Conservation (phyloP, 2,329 filamentous ascomycete species). For the Aspergillus felis region DNA sequence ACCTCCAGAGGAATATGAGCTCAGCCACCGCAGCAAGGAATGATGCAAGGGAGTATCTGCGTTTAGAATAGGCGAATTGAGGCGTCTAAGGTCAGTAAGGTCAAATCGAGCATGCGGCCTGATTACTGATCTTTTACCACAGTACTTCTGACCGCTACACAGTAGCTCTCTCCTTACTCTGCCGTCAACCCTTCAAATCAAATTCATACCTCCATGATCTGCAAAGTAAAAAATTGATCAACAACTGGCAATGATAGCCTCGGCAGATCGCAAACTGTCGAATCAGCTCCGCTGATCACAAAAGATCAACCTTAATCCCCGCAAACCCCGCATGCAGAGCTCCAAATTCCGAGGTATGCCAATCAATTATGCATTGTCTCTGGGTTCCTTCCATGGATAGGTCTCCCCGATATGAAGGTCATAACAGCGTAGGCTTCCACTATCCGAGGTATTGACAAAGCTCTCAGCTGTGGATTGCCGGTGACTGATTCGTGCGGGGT, state of each 20-base stretch:
- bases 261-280: not conserved
- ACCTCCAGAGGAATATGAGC: too few species aligned
- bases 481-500: not conserved
- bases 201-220: too few species aligned
- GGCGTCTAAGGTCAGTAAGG: too few species aligned
- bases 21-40: not conserved
- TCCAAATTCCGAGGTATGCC: not conserved
- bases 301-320: not conserved
- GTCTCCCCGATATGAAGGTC: too few species aligned
- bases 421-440: not conserved
- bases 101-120: not conserved
- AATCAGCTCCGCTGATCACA: not conserved
- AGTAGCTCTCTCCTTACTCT: too few species aligned
- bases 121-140: too few species aligned
- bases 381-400: not conserved
- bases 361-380: not conserved
- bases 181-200: too few species aligned
- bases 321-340: not conserved
- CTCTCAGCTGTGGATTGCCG: not conserved
- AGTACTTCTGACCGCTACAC: too few species aligned
- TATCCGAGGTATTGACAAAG: not conserved
- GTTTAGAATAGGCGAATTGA: not conserved
- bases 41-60: not conserved
- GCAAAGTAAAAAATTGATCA: too few species aligned
- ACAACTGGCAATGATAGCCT: not conserved